Conservation (phyloP, 306 rosid genomes). For the Dryas octopetala region DNA sequence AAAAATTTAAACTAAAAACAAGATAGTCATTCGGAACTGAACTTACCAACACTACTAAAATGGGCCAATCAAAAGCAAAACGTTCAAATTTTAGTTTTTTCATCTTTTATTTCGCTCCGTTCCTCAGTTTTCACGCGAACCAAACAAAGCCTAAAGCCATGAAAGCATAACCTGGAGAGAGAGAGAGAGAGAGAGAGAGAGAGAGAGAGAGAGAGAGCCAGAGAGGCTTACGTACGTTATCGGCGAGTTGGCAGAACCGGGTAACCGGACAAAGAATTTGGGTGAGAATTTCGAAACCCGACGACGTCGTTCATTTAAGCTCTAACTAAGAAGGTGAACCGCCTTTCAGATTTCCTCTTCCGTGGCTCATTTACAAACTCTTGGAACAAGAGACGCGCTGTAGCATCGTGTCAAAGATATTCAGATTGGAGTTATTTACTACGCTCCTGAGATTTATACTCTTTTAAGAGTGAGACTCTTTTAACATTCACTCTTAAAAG, state of each 20-base stretch:
- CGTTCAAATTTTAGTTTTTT: background rate
- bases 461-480: too few relatives aligned
- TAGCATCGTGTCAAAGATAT: too few relatives aligned
- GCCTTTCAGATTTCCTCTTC: background rate
- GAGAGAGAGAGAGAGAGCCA: too few relatives aligned
- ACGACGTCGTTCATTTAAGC: constrained; percentile 3
- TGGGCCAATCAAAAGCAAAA: background rate
- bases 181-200: background rate
- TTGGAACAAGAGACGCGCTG: too few relatives aligned
- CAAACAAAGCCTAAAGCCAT: background rate
- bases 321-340: too few relatives aligned
- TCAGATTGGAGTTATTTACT: too few relatives aligned
- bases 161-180: background rate
- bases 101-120: background rate
- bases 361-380: too few relatives aligned
- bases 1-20: background rate
- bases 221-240: background rate
- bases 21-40: background rate
- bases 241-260: background rate
- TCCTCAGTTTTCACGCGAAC: background rate
- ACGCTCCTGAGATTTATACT: too few relatives aligned
- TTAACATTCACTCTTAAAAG: too few relatives aligned
- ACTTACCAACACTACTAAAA: background rate
- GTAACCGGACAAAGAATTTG: background rate
- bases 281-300: background rate